phyloP scores from a whole-genome alignment of 257 asterid species.

The Marsdenia floribunda region DNA sequence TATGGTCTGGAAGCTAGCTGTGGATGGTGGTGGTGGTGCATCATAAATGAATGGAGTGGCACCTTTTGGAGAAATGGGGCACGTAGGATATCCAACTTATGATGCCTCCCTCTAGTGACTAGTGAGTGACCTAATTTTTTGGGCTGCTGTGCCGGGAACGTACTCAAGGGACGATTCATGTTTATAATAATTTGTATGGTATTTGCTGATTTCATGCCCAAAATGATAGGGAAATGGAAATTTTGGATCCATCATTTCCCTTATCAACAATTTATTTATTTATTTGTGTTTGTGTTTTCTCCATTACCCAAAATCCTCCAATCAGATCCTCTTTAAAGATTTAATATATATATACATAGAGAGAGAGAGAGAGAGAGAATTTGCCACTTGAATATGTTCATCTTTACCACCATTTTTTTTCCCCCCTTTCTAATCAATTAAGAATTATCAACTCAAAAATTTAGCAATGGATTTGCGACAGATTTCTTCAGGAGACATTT shows the following conservation, averaged over 20 bases:
- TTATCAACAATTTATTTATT: background rate
- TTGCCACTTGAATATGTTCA: no score
- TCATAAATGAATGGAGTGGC: background rate
- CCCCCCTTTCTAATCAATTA: no score
- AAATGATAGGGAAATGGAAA: background rate
- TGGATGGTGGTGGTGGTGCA: conserved; percentile 13
- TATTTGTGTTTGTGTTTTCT: background rate
- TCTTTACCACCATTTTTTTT: no score
- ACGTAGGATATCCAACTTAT: conserved; percentile 39
- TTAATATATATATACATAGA: background rate
- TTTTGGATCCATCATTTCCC: background rate
- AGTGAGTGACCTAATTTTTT: conserved; percentile 31
- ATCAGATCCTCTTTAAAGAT: background rate
- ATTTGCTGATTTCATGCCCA: background rate
- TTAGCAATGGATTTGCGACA: no score
- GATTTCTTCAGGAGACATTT: no score
- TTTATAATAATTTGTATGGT: background rate
- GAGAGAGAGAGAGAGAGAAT: no score
- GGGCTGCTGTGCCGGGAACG: background rate
- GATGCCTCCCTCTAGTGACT: conserved; percentile 2
- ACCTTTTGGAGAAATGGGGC: conserved; percentile 30
- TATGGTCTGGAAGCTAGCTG: background rate
- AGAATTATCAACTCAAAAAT: no score
- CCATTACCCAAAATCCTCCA: background rate
- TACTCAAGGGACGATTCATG: background rate